Evolutionary conservation across 1,284 basidiomycete genomes (phyloP), one percentile per base, ranked within the genome.

Genomic region (Cryptococcus sp.): DNA sequence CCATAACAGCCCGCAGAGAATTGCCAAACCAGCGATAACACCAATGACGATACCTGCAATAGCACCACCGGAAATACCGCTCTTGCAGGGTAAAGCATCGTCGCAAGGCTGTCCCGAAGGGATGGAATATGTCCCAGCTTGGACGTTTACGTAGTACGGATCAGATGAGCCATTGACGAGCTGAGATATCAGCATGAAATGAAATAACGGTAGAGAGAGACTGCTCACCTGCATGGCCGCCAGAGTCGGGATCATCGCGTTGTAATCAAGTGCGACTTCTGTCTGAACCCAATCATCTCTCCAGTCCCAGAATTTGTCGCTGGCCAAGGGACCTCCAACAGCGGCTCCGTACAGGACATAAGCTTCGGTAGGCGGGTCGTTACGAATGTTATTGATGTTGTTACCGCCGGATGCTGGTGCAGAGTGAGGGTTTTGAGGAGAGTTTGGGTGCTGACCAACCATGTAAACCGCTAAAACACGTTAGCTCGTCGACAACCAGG

Each of bases 381-480:
- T 87, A 68, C 95, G 84, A 63, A 96, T 86, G 50, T 68, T 57
- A 23, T 66, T 76, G 56, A 89, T 81, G 59, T 85, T 71, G 36
- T 51, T 80, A 0, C 89, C 91, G 42, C 92, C 92, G 53, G 86
- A 87, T 0, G 93, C 87, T 74, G 88, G 80, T 2, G 89, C 91
- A 5, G 88, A 90, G 70, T 94, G 90, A 0, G 92, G 91, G 72
- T 94, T 95, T 49, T 82, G 76, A 0, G 92, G 90, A 23, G 90
- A 88, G 76, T 95, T 95, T 4, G 90, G 89, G 73, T 94, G 90
- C 52, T 82, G 79, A 37, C 92, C 91, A 31, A 94, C 90, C 34
- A 76, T 50, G 60, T 77, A 77, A 13, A 71, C 67, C 31, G 68
- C 75, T 74, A 52, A 8, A 41, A n/a, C 10, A n/a, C n/a, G 8